Base-by-base conservation (phyloP, 1,284 basidiomycete species). In the Rhodotorula sp. region DNA sequence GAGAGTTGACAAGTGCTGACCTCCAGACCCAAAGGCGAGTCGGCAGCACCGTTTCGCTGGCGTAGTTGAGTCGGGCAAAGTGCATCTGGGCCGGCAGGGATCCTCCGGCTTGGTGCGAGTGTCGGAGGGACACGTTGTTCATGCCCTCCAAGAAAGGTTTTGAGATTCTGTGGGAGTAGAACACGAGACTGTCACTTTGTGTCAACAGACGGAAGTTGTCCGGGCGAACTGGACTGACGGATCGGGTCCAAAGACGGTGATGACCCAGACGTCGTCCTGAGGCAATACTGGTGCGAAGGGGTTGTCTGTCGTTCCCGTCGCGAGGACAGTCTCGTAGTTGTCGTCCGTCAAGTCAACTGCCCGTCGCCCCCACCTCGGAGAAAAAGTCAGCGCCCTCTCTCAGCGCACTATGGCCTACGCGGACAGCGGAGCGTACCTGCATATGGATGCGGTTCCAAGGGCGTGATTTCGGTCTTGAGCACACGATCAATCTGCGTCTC, bases 11-110 rank as follows among this genome's bases (percentile, higher is more conserved):
- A 42, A 14, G 12, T 42, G 37, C 37, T 42, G 24, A 72, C 74
- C 68, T 67, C 75, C 75, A 76, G 17, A 74, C 26, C 75, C 75
- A 76, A 59, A 55, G 60, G 10, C 62, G 59, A 1, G 75, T 76
- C 4, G 72, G 46, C 26, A 74, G 59, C 42, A 74, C 44, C 10
- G 75, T 76, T 65, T 76, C 72, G 46, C 62, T 64, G 20, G 61
- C 67, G 54, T 76, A 76, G 18, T 60, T 60, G n/a, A 76, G 37
- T 10, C 73, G 57, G 12, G 75, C 75, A 65, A 76, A 72, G 18
- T 64, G 64, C 51, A 76, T 44, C 42, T 70, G 55, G 8, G 42
- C 24, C 1, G 72, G 69, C 5, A 75, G 48, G 3, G 20, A 37
- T 4, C 74, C 74, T 24, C 72, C 74, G 2, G 68, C 69, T 3